Evolutionary conservation across 176 grass and related monocot species (phyloP), one percentile per base, ranked within the genome.

Genomic region (Juncus effusus): DNA sequence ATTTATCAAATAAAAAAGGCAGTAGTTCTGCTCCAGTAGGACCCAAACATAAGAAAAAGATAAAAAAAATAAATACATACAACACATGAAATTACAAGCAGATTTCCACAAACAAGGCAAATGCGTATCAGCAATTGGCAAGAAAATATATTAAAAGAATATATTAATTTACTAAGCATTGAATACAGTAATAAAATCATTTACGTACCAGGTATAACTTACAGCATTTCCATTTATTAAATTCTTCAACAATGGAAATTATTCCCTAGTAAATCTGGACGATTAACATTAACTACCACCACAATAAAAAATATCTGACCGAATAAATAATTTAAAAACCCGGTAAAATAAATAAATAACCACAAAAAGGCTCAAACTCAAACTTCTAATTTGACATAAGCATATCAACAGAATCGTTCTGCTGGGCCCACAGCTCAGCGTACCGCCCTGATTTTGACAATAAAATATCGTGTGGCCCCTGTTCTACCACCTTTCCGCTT

Each of bases 401-500:
- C 76, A 63, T 77, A 77, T 99, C 94, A 41, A 15, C 10, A n/a
- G 63, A 66, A 55, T 99, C 94, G 67, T 93, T 99, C 75, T 99
- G 88, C 37, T 99, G 88, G 39, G 78, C 87, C 94, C 88, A 99
- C 38, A 99, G 64, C 55, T 93, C 82, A 4, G 94, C 80, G 36
- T 99, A 93, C 61, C 94, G 67, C 36, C 85, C 85, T 1, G 74
- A 76, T 63, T 67, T 86, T 76, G 85, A 84, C 69, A 89, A 68
- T 56, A 93, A 80, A 84, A 82, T 42, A 36, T 99, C 94, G 72
- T 99, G 88, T 7, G 94, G 83, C 39, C 94, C 94, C 58, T 93
- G 88, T 66, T 99, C 82, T 39, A 82, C 70, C 38, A 99, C 88
- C 61, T 82, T 84, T 40, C 85, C 94, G 73, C 84, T 93, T 86